Percentiles rank a stretch among this genome's conserved stretches.
Evolutionary conservation across 192 early-diverging fungal genomes (phyloP).

Genomic region (Diversispora eburnea): DNA sequence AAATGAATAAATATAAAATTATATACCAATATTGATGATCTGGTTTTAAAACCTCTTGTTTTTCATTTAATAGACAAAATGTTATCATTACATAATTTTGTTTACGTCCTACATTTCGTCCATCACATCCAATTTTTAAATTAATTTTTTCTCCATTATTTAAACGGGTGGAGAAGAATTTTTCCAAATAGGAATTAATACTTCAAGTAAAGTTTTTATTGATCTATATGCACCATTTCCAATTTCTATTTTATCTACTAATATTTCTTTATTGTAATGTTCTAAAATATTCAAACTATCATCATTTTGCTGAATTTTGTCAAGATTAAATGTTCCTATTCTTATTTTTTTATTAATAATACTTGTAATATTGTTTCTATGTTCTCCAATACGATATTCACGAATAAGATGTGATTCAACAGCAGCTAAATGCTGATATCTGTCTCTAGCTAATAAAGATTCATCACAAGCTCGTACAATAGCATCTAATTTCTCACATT

Average conservation of each 20-base stretch:
- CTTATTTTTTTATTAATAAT: neutral
- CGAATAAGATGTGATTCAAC: neutral
- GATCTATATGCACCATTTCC: neutral
- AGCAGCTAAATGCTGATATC: neutral
- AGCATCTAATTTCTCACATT: neutral
- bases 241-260: neutral
- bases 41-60: neutral
- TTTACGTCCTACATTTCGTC: neutral
- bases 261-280: neutral
- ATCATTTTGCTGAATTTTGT: neutral
- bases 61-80: constrained; percentile 1
- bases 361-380: neutral
- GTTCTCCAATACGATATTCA: neutral
- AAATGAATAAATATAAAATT: neutral
- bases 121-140: neutral
- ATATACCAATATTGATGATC: constrained; percentile 15
- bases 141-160: neutral
- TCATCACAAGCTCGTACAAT: constrained; percentile 8
- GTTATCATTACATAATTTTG: constrained; percentile 5
- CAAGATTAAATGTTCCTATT: constrained; percentile 1
- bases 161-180: neutral
- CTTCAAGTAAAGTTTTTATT: neutral
- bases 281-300: neutral
- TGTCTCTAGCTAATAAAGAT: neutral
- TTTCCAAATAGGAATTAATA: constrained; percentile 6